Percentiles rank a stretch among this genome's conserved stretches.
Evolutionary conservation across 2,329 filamentous ascomycete species (phyloP).

Genomic region (Colletotrichum falcatum): DNA sequence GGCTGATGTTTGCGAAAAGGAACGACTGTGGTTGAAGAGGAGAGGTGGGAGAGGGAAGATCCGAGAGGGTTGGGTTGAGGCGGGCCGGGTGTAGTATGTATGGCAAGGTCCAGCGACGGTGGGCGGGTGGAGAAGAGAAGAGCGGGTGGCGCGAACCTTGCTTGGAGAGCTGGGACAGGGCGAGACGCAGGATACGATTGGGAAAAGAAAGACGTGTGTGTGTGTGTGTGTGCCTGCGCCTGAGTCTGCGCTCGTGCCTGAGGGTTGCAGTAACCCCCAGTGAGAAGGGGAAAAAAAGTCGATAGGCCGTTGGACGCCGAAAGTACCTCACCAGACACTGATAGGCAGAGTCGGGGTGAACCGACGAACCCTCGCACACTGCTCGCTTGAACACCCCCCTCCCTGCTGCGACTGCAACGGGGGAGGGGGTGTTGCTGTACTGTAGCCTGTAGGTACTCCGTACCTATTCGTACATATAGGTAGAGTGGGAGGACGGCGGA

Average conservation of each 20-base stretch:
- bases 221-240: constrained; percentile 39
- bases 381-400: constrained; percentile 35
- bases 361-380: constrained; percentile 25
- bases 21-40: constrained; percentile 39
- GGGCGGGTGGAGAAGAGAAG: constrained; percentile 38
- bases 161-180: constrained; percentile 35
- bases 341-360: constrained; percentile 19
- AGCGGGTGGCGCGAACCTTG: constrained; percentile 41
- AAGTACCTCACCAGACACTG: constrained; percentile 38
- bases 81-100: constrained; percentile 42
- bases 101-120: constrained; percentile 40
- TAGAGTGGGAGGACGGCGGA: constrained; percentile 13
- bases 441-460: too few species aligned
- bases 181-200: constrained; percentile 39
- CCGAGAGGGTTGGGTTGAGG: constrained; percentile 37
- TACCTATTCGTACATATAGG: too few species aligned
- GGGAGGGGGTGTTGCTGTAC: background rate
- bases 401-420: too few species aligned
- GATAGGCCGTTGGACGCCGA: constrained; percentile 25
- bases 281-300: too few species aligned
- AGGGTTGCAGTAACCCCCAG: constrained; percentile 37
- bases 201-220: constrained; percentile 27
- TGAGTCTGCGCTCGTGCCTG: constrained; percentile 34
- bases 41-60: constrained; percentile 38
- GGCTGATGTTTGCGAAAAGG: constrained; percentile 41